Conservation (phyloP, 2,329 filamentous ascomycete species). For the Calcarisporium arbuscula region DNA sequence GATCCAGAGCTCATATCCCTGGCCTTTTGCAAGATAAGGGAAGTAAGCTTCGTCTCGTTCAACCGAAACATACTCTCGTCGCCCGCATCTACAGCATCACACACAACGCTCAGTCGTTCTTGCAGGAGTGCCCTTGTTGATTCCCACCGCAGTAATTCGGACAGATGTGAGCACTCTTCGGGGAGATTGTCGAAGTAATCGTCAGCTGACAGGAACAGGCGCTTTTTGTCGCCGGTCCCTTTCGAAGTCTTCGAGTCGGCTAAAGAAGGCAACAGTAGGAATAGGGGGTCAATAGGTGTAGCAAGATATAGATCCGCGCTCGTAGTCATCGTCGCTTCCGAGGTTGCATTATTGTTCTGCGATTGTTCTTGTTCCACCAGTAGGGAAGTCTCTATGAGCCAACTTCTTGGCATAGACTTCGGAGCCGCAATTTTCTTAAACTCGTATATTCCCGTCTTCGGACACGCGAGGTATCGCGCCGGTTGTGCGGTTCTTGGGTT, state of each 20-base stretch:
- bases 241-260: conserved; percentile 34
- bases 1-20: conserved; percentile 56
- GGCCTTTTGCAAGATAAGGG: conserved; percentile 65
- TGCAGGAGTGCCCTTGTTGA: conserved; percentile 49
- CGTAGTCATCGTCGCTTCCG: conserved; percentile 42
- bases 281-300: conserved; percentile 77
- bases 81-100: conserved; percentile 76
- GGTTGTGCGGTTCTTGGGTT: conserved; percentile 51
- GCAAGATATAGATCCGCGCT: conserved; percentile 74
- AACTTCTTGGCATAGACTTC: conserved; percentile 51
- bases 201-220: conserved; percentile 61
- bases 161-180: conserved; percentile 50
- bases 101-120: conserved; percentile 61
- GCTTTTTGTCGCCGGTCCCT: conserved; percentile 43
- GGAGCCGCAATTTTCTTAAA: conserved; percentile 53
- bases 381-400: conserved; percentile 44
- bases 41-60: conserved; percentile 63
- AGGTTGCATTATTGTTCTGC: conserved; percentile 12
- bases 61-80: conserved; percentile 82
- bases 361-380: conserved; percentile 12
- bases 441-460: conserved; percentile 57
- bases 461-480: conserved; percentile 56
- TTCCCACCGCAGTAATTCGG: conserved; percentile 45
- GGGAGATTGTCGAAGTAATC: conserved; percentile 64
- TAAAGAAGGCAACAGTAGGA: conserved; percentile 73